phyloP scores from a whole-genome alignment of 768 basidiomycete genomes.

The Pilatotrama ljubarskyi region DNA sequence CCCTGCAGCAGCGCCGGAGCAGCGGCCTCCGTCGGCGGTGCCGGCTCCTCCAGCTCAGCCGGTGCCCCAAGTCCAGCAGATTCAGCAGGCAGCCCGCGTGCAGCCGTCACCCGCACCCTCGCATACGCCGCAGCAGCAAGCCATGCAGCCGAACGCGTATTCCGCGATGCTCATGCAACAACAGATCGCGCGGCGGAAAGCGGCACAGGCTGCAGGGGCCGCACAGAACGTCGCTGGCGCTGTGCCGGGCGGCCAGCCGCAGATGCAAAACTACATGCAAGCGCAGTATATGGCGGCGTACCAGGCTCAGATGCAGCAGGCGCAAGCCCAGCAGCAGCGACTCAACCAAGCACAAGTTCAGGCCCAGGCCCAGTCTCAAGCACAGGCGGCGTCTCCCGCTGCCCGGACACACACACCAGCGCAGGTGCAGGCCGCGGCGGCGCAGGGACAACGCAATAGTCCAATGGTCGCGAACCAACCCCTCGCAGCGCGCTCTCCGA shows the following conservation, averaged over 20 bases:
- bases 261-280: slow-evolving; percentile 1
- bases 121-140: slow-evolving; percentile 22
- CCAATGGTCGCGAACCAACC: slow-evolving; percentile 22
- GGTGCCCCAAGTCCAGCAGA: slow-evolving; percentile 22
- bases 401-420: slow-evolving; percentile 23
- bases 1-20: slow-evolving; percentile 13
- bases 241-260: slow-evolving; percentile 4
- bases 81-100: slow-evolving; percentile 25
- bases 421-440: slow-evolving; percentile 17
- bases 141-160: not conserved
- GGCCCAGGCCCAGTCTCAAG: slow-evolving; percentile 6
- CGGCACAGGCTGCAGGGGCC: not conserved
- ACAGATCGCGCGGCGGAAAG: slow-evolving; percentile 7
- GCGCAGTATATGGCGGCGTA: not conserved
- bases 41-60: not conserved
- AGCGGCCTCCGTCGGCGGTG: slow-evolving; percentile 15
- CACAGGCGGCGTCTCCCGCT: slow-evolving; percentile 11
- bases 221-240: slow-evolving; percentile 3
- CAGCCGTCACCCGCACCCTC: slow-evolving; percentile 25
- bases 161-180: not conserved
- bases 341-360: not conserved
- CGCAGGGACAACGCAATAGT: slow-evolving; percentile 16
- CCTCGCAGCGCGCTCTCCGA: slow-evolving; percentile 25
- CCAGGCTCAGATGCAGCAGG: slow-evolving; percentile 4
- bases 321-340: not conserved